phyloP scores from a whole-genome alignment of 2,329 filamentous ascomycete species.

The Stromatinia cepivora region DNA sequence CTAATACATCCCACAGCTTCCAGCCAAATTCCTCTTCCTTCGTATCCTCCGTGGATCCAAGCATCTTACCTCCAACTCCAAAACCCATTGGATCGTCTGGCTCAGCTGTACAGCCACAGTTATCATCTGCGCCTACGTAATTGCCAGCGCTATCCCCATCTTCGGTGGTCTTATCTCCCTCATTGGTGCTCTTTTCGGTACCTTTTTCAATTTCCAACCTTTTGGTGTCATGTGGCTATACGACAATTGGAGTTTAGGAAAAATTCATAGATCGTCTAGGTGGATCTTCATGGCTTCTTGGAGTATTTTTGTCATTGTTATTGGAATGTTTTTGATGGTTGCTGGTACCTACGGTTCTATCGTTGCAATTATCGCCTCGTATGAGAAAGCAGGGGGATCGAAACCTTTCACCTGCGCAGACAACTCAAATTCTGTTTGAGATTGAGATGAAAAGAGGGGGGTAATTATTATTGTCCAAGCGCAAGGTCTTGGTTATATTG shows the following conservation, averaged over 20 bases:
- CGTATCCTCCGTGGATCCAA: conserved; percentile 52
- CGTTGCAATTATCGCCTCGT: conserved; percentile 15
- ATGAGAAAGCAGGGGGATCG: background rate
- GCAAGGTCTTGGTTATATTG: background rate
- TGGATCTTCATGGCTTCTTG: conserved; percentile 18
- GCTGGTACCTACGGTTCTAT: conserved; percentile 19
- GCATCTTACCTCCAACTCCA: conserved; percentile 54
- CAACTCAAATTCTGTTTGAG: conserved; percentile 9
- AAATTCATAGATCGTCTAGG: background rate
- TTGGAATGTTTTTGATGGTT: conserved; percentile 15
- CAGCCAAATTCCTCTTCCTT: conserved; percentile 57
- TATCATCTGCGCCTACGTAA: conserved; percentile 48
- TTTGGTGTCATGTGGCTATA: conserved; percentile 20
- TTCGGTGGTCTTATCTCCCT: conserved; percentile 46
- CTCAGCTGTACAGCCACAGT: conserved; percentile 48
- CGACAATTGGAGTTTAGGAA: background rate
- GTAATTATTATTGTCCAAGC: background rate
- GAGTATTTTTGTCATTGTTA: conserved; percentile 10
- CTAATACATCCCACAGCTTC: conserved; percentile 1
- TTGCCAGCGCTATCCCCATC: conserved; percentile 55
- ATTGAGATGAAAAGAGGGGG: background rate
- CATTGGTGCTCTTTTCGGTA: conserved; percentile 16
- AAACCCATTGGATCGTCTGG: conserved; percentile 55
- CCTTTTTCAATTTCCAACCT: conserved; percentile 16
- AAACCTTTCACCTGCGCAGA: conserved; percentile 5